Conservation (phyloP, 768 basidiomycete genomes). For the Boletus rubroflammeus region DNA sequence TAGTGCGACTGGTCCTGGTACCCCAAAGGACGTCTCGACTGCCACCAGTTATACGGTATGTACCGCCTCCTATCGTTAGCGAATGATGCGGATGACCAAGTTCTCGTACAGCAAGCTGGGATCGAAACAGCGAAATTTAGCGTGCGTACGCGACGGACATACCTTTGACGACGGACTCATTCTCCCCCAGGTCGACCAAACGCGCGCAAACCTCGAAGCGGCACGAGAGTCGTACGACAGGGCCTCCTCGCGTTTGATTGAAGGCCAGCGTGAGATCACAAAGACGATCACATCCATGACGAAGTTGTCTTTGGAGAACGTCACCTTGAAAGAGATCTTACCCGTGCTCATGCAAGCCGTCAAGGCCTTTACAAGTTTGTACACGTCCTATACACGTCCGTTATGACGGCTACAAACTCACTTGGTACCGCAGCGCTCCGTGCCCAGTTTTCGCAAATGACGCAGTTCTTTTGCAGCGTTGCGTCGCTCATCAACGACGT, state of each 20-base stretch:
- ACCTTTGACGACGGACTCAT: not conserved
- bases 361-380: conserved; percentile 14
- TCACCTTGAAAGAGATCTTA: conserved; percentile 15
- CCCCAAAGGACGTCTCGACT: conserved; percentile 7
- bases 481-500: conserved; percentile 19
- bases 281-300: conserved; percentile 20
- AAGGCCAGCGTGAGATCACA: conserved; percentile 18
- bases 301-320: conserved; percentile 18
- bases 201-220: conserved; percentile 18
- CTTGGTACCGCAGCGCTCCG: conserved; percentile 7
- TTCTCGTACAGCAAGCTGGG: conserved; percentile 7
- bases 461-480: conserved; percentile 15
- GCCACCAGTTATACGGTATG: conserved; percentile 3
- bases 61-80: not conserved
- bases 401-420: not conserved
- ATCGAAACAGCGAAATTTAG: conserved; percentile 10
- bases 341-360: conserved; percentile 18
- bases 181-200: conserved; percentile 15
- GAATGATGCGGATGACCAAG: not conserved
- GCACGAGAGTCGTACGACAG: conserved; percentile 16
- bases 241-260: conserved; percentile 10
- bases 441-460: conserved; percentile 20
- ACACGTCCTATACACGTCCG: not conserved
- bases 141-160: not conserved
- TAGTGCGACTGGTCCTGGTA: conserved; percentile 16